Evolutionary conservation across 163 green algal species (phyloP).

Genomic region (Chlorella variabilis): DNA sequence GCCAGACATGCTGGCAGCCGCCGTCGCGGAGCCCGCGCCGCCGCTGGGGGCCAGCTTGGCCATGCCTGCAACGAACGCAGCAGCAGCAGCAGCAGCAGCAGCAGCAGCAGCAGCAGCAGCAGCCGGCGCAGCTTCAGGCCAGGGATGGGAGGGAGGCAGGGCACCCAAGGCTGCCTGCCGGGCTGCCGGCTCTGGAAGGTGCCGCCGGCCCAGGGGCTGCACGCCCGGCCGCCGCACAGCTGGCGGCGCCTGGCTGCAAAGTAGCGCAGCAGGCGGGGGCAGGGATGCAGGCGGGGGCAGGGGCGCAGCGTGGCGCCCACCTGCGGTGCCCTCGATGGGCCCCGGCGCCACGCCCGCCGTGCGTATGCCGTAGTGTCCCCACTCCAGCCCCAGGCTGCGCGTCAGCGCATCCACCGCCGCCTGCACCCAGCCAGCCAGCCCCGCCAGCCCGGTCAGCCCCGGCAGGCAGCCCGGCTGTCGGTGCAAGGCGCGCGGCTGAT

Average conservation of each 20-base stretch:
- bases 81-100: not conserved
- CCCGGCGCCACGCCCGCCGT: conserved; percentile 92
- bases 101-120: conserved; percentile 1
- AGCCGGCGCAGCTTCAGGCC: no score
- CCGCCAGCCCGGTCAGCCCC: not conserved
- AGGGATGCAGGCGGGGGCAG: no score
- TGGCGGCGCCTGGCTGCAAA: no score
- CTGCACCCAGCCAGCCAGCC: conserved; percentile 58
- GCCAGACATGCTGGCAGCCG: conserved; percentile 47
- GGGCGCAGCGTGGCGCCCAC: no score
- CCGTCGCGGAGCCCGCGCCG: conserved; percentile 43
- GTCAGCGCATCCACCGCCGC: conserved; percentile 93
- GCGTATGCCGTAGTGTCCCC: conserved; percentile 88
- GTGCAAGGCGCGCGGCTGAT: no score
- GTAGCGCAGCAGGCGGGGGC: no score
- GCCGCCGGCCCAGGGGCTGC: no score
- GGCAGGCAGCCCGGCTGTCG: not conserved
- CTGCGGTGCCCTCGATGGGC: conserved; percentile 85
- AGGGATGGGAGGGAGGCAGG: no score
- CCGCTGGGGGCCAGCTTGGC: conserved; percentile 80
- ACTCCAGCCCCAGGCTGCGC: conserved; percentile 91
- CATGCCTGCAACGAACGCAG: conserved; percentile 69
- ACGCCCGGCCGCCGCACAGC: no score
- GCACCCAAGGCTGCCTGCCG: no score
- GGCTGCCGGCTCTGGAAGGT: no score